These are phyloP conservation scores for Leucosporidium yakuticum DNA, from an alignment of 768 basidiomycete species.

Conservation along the genomic window DNA sequence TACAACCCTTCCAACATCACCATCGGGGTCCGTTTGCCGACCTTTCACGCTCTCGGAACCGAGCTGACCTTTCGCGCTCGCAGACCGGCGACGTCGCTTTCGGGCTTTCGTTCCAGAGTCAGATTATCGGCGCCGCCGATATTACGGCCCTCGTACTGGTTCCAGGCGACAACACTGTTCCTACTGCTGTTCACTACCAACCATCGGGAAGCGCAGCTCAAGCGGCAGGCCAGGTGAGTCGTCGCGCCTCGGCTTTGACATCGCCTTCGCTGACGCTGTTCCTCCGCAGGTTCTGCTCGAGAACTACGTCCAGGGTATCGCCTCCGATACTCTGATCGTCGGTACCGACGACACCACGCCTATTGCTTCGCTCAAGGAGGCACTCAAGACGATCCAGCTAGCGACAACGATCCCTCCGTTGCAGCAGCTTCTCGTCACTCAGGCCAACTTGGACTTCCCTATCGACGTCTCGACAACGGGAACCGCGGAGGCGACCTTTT, in stretches of 20 bases:
- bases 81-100: conserved; percentile 50
- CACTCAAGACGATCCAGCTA: conserved; percentile 57
- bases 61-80: not conserved
- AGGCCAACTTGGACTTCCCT: conserved; percentile 55
- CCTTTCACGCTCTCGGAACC: not conserved
- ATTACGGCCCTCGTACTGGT: conserved; percentile 56
- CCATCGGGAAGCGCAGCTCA: conserved; percentile 54
- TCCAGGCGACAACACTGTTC: conserved; percentile 56
- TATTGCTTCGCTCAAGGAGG: conserved; percentile 57
- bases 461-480: conserved; percentile 58
- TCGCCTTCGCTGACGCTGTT: not conserved
- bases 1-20: conserved; percentile 54
- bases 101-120: conserved; percentile 53
- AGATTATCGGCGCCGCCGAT: conserved; percentile 57
- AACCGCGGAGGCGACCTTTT: conserved; percentile 56
- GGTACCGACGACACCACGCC: conserved; percentile 56
- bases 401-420: conserved; percentile 60
- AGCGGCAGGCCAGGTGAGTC: conserved; percentile 48
- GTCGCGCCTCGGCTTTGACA: not conserved
- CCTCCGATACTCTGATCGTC: conserved; percentile 51
- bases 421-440: conserved; percentile 56
- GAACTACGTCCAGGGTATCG: conserved; percentile 62
- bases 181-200: conserved; percentile 58
- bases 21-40: conserved; percentile 43
- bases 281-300: conserved; percentile 51